Evolutionary conservation across 177 flowering plant genomes (phyloP), one percentile per base, ranked within the genome.

Genomic region (Vitis hybrid): DNA sequence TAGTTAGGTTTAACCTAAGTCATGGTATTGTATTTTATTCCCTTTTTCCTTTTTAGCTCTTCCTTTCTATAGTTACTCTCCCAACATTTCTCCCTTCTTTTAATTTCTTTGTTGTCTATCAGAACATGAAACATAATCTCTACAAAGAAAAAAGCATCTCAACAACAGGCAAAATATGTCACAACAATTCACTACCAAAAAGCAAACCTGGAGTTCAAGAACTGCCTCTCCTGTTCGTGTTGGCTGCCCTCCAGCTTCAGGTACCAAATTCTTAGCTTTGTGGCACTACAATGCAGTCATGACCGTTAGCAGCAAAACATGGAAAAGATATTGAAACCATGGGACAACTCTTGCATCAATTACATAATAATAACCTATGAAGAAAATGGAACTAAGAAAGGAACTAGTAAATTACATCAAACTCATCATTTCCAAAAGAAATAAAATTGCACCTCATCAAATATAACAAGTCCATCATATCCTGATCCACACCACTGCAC

Each of bases 151-250:
- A 18, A 8, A 65, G 29, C 22, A 65, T 12, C 12, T 12, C 18
- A 53, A 14, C 14, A 26, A 58, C 12, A 18, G 15, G 61, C 15
- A 16, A 45, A 22, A 57, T 18, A 39, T 57, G n/a, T 67, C 51
- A 49, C 59, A 63, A 22, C 22, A 22, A 22, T 22, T 22, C 61
- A 18, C 12, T 18, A 59, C 29, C 50, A 50, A 68, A 57, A 52
- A 51, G 68, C 72, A 71, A 68, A 95, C 99, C 99, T 95, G 99
- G 72, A 95, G 82, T 34, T 95, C 99, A 69, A 93, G 86, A 79
- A 95, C 99, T 53, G 93, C 97, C 81, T 91, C 97, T 45, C 99
- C 99, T 4, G 98, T 95, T 67, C 97, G 88, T 65, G 99, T 95
- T 63, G 99, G 88, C 76, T 90, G 96, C 56, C 88, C 82, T 70